Conservation (phyloP, 129 eudicot genomes). For the Chrysanthemum makinoi region DNA sequence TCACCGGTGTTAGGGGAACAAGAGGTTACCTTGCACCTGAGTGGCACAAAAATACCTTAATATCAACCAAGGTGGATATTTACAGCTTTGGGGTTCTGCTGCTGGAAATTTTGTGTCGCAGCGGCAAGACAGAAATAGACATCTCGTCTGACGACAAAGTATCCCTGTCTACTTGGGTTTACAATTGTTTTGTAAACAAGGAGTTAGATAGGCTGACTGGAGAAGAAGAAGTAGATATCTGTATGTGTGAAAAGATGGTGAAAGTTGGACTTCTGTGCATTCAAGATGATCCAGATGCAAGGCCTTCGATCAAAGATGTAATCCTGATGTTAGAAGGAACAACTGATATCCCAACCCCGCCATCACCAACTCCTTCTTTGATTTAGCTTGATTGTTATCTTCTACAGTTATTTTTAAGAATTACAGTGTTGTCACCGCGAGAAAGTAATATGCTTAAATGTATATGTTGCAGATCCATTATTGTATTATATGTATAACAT, state of each 20-base stretch:
- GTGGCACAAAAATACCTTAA: conserved; percentile 31
- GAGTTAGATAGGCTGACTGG: conserved; percentile 23
- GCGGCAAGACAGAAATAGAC: conserved; percentile 15
- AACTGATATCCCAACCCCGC: conserved; percentile 29
- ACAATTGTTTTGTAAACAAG: conserved; percentile 26
- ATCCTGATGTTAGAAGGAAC: conserved; percentile 48
- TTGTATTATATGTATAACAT: too few species aligned
- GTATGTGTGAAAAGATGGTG: conserved; percentile 31
- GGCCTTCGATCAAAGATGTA: conserved; percentile 40
- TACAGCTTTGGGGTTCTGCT: conserved; percentile 46
- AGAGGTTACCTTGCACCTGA: conserved; percentile 47
- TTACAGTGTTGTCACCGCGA: too few species aligned
- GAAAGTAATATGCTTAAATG: too few species aligned
- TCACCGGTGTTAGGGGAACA: conserved; percentile 30
- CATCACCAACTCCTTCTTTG: conserved; percentile 18
- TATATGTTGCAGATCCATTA: too few species aligned
- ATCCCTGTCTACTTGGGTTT: conserved; percentile 27
- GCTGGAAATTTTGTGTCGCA: conserved; percentile 43
- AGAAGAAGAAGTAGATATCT: conserved; percentile 30
- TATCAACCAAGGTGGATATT: conserved; percentile 43
- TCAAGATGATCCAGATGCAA: conserved; percentile 33
- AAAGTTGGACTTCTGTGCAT: conserved; percentile 41
- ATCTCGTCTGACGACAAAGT: conserved; percentile 11
- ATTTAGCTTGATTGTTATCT: background rate
- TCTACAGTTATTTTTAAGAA: background rate